These are phyloP conservation scores for Thinopyrum elongatum DNA, from an alignment of 176 grass and related monocot species.

Conservation along the genomic window DNA sequence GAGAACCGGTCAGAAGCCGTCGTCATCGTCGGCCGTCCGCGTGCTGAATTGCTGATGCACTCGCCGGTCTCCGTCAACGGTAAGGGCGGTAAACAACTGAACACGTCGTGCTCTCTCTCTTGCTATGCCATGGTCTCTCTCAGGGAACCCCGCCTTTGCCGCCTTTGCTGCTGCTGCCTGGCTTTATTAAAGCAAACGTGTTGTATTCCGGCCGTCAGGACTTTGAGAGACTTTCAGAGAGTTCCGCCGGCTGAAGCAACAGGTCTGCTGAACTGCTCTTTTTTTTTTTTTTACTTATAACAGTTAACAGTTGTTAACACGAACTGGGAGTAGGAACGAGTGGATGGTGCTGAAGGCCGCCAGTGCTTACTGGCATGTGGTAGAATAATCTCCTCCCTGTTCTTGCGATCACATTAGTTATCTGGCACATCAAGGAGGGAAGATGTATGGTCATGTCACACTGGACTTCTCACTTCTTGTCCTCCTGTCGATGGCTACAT, in stretches of 20 bases:
- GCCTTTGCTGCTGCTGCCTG: neutral
- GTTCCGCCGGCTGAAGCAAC: slow-evolving; percentile 36
- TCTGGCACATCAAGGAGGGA: slow-evolving; percentile 18
- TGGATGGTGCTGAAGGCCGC: slow-evolving; percentile 22
- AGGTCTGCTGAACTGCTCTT: neutral
- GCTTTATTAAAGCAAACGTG: slow-evolving; percentile 39
- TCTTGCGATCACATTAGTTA: neutral
- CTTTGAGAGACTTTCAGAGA: slow-evolving; percentile 16
- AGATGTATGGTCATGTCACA: slow-evolving; percentile 15
- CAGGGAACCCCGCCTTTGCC: neutral
- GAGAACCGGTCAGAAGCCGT: neutral
- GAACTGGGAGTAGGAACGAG: too few relatives aligned
- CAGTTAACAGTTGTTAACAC: neutral
- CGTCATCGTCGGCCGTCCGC: neutral
- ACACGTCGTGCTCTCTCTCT: neutral
- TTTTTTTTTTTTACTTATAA: neutral
- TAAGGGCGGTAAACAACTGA: neutral
- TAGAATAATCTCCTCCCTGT: neutral
- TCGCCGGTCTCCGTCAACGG: slow-evolving; percentile 5
- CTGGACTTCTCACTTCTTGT: neutral
- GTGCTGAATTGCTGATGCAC: neutral
- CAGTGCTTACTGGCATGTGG: neutral
- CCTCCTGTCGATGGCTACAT: neutral
- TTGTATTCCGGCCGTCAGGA: neutral
- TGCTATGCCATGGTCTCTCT: neutral